These are phyloP conservation scores for Maudiozyma humilis DNA, from an alignment of 1,139 yeast genomes.

Conservation along the genomic window DNA sequence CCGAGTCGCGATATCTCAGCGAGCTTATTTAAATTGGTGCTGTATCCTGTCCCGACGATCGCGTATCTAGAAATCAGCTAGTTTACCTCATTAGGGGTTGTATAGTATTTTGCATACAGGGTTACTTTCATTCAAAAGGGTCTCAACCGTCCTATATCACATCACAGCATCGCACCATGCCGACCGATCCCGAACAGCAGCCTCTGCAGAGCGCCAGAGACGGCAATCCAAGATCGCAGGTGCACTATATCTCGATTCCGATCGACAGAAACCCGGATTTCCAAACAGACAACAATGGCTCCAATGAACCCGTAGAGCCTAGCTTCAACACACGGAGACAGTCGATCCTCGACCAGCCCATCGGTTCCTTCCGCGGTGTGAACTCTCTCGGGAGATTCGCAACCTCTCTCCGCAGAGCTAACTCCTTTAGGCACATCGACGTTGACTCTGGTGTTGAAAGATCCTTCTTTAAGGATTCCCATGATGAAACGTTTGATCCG, in stretches of 20 bases:
- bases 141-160: too few relatives aligned
- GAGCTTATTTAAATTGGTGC: too few relatives aligned
- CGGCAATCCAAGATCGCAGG: constrained; percentile 11
- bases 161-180: too few relatives aligned
- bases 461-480: constrained; percentile 43
- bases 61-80: not conserved
- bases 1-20: too few relatives aligned
- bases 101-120: too few relatives aligned
- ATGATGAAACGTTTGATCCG: constrained; percentile 63
- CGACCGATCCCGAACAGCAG: constrained; percentile 11
- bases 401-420: constrained; percentile 70
- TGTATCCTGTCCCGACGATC: too few relatives aligned
- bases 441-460: constrained; percentile 35
- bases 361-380: constrained; percentile 44
- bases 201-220: constrained; percentile 8
- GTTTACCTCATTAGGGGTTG: not conserved
- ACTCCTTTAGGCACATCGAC: constrained; percentile 53
- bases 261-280: constrained; percentile 19
- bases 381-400: constrained; percentile 74
- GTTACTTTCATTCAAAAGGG: too few relatives aligned
- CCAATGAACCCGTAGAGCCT: not conserved
- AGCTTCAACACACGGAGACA: constrained; percentile 21
- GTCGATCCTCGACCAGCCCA: constrained; percentile 31
- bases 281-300: constrained; percentile 1
- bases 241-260: constrained; percentile 32